Evolutionary conservation across 225 moss, liverwort and hornwort species (phyloP).

Genomic region (Bryoerythrophyllum caledonicum): DNA sequence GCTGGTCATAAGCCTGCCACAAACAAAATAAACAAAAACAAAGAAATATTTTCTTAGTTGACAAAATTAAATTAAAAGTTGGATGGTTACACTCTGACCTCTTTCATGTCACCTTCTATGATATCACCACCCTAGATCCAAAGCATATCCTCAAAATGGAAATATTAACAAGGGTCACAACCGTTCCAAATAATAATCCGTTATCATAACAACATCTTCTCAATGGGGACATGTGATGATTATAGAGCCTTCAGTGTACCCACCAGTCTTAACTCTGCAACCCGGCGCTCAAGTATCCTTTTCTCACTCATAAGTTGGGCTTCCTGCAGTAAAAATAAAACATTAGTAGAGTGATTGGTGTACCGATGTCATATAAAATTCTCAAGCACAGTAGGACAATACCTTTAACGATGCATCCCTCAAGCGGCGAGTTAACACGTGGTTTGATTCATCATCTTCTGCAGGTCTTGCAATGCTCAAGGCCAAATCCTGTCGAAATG

Average conservation of each 20-base stretch:
- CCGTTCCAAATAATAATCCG: too few relatives aligned
- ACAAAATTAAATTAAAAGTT: not conserved
- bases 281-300: slow-evolving; percentile 82
- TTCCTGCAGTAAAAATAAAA: slow-evolving; percentile 52
- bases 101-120: too few relatives aligned
- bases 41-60: too few relatives aligned
- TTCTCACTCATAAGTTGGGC: slow-evolving; percentile 82
- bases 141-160: too few relatives aligned
- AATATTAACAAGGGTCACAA: too few relatives aligned
- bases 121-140: too few relatives aligned
- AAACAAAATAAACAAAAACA: slow-evolving; percentile 5
- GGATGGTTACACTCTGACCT: not conserved
- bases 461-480: slow-evolving; percentile 54
- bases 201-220: too few relatives aligned
- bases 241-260: slow-evolving; percentile 20
- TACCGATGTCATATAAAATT: not conserved
- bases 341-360: not conserved
- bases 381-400: slow-evolving; percentile 17
- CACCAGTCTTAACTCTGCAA: slow-evolving; percentile 84
- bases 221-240: too few relatives aligned
- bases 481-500: slow-evolving; percentile 56
- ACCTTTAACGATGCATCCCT: slow-evolving; percentile 75
- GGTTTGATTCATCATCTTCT: slow-evolving; percentile 61
- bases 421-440: slow-evolving; percentile 59
- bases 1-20: slow-evolving; percentile 85